Conservation (phyloP, 257 asterid genomes). For the Petrea volubilis region DNA sequence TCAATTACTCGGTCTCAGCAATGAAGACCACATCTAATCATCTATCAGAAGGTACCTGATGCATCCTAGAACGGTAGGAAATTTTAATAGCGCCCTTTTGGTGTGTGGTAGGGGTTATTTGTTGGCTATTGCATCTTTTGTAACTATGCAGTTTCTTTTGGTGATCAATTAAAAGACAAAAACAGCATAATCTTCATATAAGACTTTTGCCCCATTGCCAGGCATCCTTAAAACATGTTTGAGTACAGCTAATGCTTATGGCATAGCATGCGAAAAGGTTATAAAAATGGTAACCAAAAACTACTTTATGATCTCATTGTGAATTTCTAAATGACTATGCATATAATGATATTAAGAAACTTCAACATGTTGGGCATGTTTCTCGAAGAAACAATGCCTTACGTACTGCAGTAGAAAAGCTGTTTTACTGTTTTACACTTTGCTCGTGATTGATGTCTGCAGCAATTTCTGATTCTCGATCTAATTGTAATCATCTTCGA, state of each 20-base stretch:
- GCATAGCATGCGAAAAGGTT: not conserved
- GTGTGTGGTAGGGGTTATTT: not conserved
- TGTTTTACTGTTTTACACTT: not conserved
- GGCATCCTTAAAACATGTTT: not conserved
- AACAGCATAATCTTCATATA: not conserved
- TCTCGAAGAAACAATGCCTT: not conserved
- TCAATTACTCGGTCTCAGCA: constrained; percentile 80
- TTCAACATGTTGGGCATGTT: not conserved
- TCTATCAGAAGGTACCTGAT: constrained; percentile 74
- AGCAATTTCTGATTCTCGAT: not conserved
- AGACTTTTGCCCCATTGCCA: not conserved
- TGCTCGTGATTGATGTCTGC: not conserved
- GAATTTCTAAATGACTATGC: constrained; percentile 6
- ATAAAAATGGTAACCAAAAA: not conserved
- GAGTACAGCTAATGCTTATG: not conserved
- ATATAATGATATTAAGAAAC: not conserved
- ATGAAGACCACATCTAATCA: constrained; percentile 83
- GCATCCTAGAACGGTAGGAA: constrained; percentile 5
- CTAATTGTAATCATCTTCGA: constrained; percentile 18
- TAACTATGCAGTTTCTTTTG: not conserved
- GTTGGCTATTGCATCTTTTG: not conserved
- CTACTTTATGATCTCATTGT: not conserved
- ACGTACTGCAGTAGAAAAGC: not conserved
- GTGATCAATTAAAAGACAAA: constrained; percentile 2
- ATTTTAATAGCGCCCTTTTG: not conserved